A percentile compares a stretch with the other conserved stretches of the same genome.
phyloP scores from a whole-genome alignment of 2,329 filamentous ascomycete species.

The Paracoccidioides brasiliensis region DNA sequence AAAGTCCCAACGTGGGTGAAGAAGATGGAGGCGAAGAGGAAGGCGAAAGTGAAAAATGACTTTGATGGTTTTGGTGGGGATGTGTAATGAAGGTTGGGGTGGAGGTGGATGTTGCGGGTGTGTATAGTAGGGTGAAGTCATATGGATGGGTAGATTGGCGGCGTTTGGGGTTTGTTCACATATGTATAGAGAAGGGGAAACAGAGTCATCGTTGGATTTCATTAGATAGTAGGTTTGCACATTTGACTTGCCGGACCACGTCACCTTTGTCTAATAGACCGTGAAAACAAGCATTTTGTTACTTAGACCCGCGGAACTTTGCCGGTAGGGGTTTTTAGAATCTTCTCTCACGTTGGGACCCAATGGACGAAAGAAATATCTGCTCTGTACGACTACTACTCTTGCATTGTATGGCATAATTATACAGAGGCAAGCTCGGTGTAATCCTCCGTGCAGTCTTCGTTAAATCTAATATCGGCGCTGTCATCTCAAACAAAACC shows the following conservation, averaged over 20 bases:
- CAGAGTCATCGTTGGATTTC: neutral
- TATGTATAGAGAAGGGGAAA: neutral
- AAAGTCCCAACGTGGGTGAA: constrained; percentile 32
- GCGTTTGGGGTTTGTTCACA: neutral
- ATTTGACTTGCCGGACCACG: neutral
- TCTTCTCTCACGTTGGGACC: neutral
- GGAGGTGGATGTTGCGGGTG: too few species aligned
- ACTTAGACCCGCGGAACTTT: neutral
- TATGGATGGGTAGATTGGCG: neutral
- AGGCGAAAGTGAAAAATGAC: constrained; percentile 29
- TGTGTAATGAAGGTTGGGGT: neutral
- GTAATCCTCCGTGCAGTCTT: neutral
- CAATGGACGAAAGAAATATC: neutral
- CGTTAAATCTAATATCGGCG: neutral
- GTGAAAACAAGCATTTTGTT: neutral
- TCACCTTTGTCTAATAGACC: neutral
- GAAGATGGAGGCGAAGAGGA: constrained; percentile 31
- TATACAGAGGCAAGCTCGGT: neutral
- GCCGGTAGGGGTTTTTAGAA: neutral
- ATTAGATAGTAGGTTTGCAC: neutral
- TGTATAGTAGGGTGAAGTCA: too few species aligned
- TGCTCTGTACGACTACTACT: neutral
- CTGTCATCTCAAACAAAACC: neutral
- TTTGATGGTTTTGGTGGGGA: neutral
- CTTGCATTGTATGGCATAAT: neutral